A percentile compares a stretch with the other conserved stretches of the same genome.
Evolutionary conservation across 2,329 filamentous ascomycete species (phyloP).

Genomic region (Aplosporella prunicola): DNA sequence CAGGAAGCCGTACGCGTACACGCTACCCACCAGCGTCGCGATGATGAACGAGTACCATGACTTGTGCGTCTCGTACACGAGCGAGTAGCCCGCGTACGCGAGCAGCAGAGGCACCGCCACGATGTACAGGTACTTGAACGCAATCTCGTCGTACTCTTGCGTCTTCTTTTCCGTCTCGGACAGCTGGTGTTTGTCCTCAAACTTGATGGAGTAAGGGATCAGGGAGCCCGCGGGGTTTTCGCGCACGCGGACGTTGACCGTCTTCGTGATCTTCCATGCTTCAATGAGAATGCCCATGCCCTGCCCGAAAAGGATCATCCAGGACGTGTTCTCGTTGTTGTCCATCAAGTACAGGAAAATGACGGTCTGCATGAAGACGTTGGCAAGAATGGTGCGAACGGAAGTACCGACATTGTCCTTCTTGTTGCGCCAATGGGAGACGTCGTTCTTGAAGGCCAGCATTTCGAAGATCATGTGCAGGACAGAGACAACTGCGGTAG

Average conservation of each 20-base stretch:
- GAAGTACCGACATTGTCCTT: constrained; percentile 98
- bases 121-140: constrained; percentile 95
- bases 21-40: constrained; percentile 84
- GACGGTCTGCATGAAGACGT: constrained; percentile 92
- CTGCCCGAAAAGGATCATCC: constrained; percentile 96
- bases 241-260: constrained; percentile 78
- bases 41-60: constrained; percentile 97
- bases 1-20: constrained; percentile 96
- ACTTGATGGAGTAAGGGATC: constrained; percentile 69
- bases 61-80: constrained; percentile 91
- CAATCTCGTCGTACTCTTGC: constrained; percentile 95
- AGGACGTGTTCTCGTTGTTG: constrained; percentile 94
- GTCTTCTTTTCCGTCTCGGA: constrained; percentile 95
- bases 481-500: constrained; percentile 76
- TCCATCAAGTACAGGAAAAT: constrained; percentile 97
- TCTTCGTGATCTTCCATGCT: constrained; percentile 93
- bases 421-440: constrained; percentile 97
- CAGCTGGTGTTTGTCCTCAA: constrained; percentile 95
- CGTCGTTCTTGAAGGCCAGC: constrained; percentile 94
- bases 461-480: constrained; percentile 93
- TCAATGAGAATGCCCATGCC: constrained; percentile 71
- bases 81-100: constrained; percentile 83
- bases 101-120: constrained; percentile 78
- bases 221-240: constrained; percentile 56
- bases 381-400: constrained; percentile 88